Base-by-base conservation (phyloP, 1,284 basidiomycete species). In the Papiliotrema fonsecae region DNA sequence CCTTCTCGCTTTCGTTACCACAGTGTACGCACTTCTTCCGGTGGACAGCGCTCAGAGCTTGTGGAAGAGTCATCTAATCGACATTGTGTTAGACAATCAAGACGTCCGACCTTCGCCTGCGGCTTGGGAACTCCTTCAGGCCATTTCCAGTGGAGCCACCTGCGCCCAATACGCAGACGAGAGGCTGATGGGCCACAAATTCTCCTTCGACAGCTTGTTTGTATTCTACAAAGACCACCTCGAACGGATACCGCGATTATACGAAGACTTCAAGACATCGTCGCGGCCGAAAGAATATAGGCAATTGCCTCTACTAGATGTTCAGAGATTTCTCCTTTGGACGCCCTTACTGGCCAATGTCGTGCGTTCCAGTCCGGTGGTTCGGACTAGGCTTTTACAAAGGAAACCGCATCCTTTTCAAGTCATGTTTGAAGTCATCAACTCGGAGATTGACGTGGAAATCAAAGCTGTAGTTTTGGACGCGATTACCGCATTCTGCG, bases 391-490 rank as follows among this genome's bases (percentile, higher is more conserved):
- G n/a, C n/a, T n/a, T n/a, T n/a, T n/a, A n/a, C n/a, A n/a, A n/a
- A n/a, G n/a, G n/a, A n/a, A n/a, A n/a, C n/a, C 82, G 2, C 82
- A 86, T 44, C 87, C 88, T 0, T 81, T 97, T 48, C 83, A 83
- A 2, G 85, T 85, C 0, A 75, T 94, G 4, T 80, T 92, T 37
- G 82, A 83, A 4, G 81, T 92, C 34, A 79, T 89, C 54, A 88
- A 87, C 24, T 78, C 88, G 7, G 81, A 85, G 10, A 89, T 96
- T 63, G 79, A 96, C 38, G 76, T 94, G n/a, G 91, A 97, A 62
- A 79, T 97, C 47, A 97, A 97, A 64, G 91, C 90, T 0, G 82
- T 85, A 1, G 76, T 96, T 1, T 85, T 97, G 51, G 82, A 89
- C 31, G 84, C 89, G 0, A 77, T 96, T 5, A 80, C 88, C 0